Evolutionary conservation across 2,329 filamentous ascomycete genomes (phyloP).

Genomic region (Magnaporthiopsis incrustans): DNA sequence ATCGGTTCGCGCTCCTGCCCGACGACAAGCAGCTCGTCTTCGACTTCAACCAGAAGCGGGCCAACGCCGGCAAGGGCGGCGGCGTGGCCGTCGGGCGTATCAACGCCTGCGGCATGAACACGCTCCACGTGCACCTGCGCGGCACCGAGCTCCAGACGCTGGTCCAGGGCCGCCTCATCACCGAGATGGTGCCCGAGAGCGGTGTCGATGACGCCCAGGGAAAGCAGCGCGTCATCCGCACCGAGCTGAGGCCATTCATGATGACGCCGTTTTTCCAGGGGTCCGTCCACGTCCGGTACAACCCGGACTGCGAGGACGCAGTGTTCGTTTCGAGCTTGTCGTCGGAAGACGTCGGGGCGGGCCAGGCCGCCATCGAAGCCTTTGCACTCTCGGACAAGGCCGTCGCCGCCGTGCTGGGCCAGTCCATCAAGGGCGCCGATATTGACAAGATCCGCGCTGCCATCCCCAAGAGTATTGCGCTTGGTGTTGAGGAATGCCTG

Average conservation of each 20-base stretch:
- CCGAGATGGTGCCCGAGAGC: constrained; percentile 40
- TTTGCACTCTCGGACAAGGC: constrained; percentile 38
- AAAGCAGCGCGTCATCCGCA: constrained; percentile 26
- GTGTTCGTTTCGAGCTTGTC: constrained; percentile 43
- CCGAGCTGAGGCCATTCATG: constrained; percentile 32
- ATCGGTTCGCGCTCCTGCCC: constrained; percentile 34
- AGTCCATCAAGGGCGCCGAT: constrained; percentile 34
- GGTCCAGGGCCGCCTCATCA: constrained; percentile 34
- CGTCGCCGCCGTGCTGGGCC: constrained; percentile 37
- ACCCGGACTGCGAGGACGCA: constrained; percentile 43
- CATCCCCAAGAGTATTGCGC: constrained; percentile 13
- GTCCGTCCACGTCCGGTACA: constrained; percentile 47
- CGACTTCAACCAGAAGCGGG: constrained; percentile 32
- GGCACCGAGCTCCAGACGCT: constrained; percentile 39
- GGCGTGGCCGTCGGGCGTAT: constrained; percentile 43
- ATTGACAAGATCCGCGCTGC: constrained; percentile 14
- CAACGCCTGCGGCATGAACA: constrained; percentile 42
- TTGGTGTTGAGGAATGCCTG: constrained; percentile 14
- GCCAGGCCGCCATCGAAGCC: constrained; percentile 40
- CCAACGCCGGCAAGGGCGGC: constrained; percentile 30
- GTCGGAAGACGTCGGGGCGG: constrained; percentile 43
- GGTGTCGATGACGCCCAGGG: constrained; percentile 31
- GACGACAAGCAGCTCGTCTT: constrained; percentile 39
- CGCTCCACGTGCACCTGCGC: constrained; percentile 39
- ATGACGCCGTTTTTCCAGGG: constrained; percentile 49